phyloP scores from a whole-genome alignment of 2,329 filamentous ascomycete species.

The Sordariomycetes sp. region DNA sequence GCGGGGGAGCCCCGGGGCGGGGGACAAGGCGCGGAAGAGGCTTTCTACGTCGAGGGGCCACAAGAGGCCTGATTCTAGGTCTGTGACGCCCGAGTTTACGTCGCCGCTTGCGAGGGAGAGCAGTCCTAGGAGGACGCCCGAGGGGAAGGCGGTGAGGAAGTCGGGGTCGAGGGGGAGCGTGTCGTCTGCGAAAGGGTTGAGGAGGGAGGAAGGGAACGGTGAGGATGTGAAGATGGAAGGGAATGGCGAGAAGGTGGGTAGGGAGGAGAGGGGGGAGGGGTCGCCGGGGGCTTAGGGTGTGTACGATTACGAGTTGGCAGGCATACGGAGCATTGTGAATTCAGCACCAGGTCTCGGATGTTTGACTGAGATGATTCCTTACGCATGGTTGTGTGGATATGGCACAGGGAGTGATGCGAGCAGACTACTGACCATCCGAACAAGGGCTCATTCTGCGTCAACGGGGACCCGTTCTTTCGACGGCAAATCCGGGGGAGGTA shows the following conservation, averaged over 20 bases:
- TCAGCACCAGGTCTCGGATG: too few relatives aligned
- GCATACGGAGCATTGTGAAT: too few relatives aligned
- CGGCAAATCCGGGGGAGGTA: too few relatives aligned
- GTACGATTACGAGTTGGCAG: too few relatives aligned
- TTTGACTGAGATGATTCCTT: too few relatives aligned
- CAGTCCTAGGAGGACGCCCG: not conserved
- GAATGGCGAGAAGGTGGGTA: not conserved
- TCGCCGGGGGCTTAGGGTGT: too few relatives aligned
- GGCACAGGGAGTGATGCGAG: too few relatives aligned
- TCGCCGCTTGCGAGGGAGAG: constrained; percentile 36
- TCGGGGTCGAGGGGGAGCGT: not conserved
- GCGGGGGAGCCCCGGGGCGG: constrained; percentile 32
- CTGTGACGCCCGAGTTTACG: constrained; percentile 38
- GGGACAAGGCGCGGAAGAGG: constrained; percentile 40
- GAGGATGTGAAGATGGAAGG: not conserved
- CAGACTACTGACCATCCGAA: too few relatives aligned
- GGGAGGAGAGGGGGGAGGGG: not conserved
- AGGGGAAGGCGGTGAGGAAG: not conserved
- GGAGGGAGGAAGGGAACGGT: not conserved
- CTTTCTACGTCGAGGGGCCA: constrained; percentile 21
- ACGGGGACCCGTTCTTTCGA: too few relatives aligned
- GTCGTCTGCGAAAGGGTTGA: not conserved
- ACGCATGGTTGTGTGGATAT: too few relatives aligned
- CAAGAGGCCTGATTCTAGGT: constrained; percentile 35
- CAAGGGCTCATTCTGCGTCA: too few relatives aligned